A percentile compares a stretch with the other conserved stretches of the same genome.
These are phyloP conservation scores for Aaosphaeria arxii DNA, from an alignment of 2,329 filamentous ascomycete genomes.

Conservation along the genomic window DNA sequence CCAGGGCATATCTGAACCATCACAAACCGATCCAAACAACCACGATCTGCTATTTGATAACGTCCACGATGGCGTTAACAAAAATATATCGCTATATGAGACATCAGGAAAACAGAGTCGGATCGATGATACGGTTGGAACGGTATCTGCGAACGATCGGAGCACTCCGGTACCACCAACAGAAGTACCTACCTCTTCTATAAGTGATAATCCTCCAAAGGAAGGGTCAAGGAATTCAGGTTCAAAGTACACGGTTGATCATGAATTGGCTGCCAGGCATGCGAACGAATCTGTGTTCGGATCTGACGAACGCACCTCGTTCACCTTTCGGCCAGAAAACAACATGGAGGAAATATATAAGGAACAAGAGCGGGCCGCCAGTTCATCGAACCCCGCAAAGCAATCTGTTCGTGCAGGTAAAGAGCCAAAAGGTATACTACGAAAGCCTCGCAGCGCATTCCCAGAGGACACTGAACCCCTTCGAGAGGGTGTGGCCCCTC, in stretches of 20 bases:
- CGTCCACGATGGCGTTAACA: no score
- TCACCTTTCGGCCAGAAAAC: slow-evolving; percentile 7
- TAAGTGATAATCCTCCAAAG: no score
- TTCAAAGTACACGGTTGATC: slow-evolving; percentile 5
- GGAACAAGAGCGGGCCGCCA: slow-evolving; percentile 27
- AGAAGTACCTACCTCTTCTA: no score
- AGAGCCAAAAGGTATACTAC: slow-evolving; percentile 76
- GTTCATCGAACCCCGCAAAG: slow-evolving; percentile 7
- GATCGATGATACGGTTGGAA: no score
- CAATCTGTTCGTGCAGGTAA: slow-evolving; percentile 1
- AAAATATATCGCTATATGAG: no score
- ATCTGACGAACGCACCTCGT: slow-evolving; percentile 10
- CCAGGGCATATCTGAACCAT: no score
- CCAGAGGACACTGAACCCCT: slow-evolving; percentile 82
- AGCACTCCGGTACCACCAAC: no score
- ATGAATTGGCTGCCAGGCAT: not conserved
- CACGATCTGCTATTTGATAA: no score
- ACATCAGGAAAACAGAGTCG: no score
- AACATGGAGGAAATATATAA: slow-evolving; percentile 19
- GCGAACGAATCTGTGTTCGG: slow-evolving; percentile 9
- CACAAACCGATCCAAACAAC: no score
- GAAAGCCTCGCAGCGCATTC: slow-evolving; percentile 76
- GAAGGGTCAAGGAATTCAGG: not conserved
- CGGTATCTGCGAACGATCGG: no score
- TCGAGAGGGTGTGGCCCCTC: slow-evolving; percentile 86